A percentile compares a stretch with the other conserved stretches of the same genome.
Evolutionary conservation across 768 basidiomycete genomes (phyloP).

Genomic region (Mycena rebaudengoi): DNA sequence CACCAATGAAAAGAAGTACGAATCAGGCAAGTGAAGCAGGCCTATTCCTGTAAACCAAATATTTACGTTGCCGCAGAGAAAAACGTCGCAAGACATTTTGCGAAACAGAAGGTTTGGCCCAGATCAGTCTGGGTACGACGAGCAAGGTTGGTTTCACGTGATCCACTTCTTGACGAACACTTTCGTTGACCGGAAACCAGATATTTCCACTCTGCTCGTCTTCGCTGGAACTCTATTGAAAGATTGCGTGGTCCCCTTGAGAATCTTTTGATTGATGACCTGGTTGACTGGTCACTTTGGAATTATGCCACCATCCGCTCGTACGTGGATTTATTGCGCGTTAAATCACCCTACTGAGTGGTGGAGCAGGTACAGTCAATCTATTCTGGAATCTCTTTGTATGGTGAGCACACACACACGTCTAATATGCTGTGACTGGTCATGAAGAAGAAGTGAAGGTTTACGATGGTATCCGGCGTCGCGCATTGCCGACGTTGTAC

Average conservation of each 20-base stretch:
- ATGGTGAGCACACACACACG: conserved; percentile 43
- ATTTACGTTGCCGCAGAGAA: conserved; percentile 53
- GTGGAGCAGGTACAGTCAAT: conserved; percentile 52
- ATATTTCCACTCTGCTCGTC: conserved; percentile 70
- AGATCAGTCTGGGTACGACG: conserved; percentile 73
- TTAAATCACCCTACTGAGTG: conserved; percentile 27
- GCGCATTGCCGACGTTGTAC: conserved; percentile 68
- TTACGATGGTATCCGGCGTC: conserved; percentile 74
- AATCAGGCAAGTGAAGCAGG: conserved; percentile 31
- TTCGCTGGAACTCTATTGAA: conserved; percentile 81
- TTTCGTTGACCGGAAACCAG: no score
- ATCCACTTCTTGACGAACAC: no score
- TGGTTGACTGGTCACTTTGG: conserved; percentile 82
- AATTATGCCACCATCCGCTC: conserved; percentile 67
- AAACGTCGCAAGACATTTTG: conserved; percentile 72
- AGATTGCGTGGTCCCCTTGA: conserved; percentile 66
- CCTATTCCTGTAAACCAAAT: not conserved
- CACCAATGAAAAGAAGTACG: conserved; percentile 23
- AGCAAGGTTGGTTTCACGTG: conserved; percentile 58
- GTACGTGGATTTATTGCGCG: conserved; percentile 39
- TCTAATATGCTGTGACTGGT: not conserved
- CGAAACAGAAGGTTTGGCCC: conserved; percentile 81
- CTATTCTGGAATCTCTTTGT: conserved; percentile 59
- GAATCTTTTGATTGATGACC: conserved; percentile 72
- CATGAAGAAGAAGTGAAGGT: no score